Base-by-base conservation (phyloP, 2,329 filamentous ascomycete genomes). In the Exophiala aquamarina region DNA sequence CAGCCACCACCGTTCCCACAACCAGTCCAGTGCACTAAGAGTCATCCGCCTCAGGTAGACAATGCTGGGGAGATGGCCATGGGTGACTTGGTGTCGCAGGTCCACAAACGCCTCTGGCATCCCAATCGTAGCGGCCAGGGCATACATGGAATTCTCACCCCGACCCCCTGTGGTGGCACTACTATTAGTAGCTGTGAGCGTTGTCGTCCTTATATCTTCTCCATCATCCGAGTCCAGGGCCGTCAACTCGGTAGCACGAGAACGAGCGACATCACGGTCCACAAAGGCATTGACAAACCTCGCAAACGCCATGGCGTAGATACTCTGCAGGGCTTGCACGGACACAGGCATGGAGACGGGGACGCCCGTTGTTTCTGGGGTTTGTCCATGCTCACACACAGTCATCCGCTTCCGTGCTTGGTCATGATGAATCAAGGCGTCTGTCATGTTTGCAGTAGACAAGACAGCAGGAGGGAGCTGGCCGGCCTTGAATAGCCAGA, bases 61-160 rank as follows among this genome's bases (percentile, higher is more conserved):
- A 37, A 91, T 72, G 2, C 81, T 81, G 0, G 89, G 89, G 46
- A 93, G 71, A 62, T 86, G 83, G 68, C 91, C 86, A 62, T 94
- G 89, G 33, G 87, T 90, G 41, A 85, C 85, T 67, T 90, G 85
- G 65, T 94, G 89, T 43, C 89, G 78, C 45, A 90, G 75, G 72
- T 91, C 87, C 46, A 93, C 87, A 65, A 92, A 90, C 1, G 82
- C 81, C 1, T 80, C 78, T 1, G 57, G 57, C 54, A 59, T 55
- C 19, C 52, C 47, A 19, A 59, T 58, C 17, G 47, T 49, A 23
- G 47, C 48, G 8, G 57, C 57, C 29, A 55, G 51, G 18, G 57
- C 56, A 41, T 58, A 59, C 57, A 59, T 59, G 3, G 56, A 58
- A 28, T 42, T 57, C 42, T 59, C 56, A 17, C 57, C 56, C 26